Percentiles rank a stretch among this genome's conserved stretches.
Evolutionary conservation across 768 basidiomycete species (phyloP).

Genomic region (Crassisporium funariophilum): DNA sequence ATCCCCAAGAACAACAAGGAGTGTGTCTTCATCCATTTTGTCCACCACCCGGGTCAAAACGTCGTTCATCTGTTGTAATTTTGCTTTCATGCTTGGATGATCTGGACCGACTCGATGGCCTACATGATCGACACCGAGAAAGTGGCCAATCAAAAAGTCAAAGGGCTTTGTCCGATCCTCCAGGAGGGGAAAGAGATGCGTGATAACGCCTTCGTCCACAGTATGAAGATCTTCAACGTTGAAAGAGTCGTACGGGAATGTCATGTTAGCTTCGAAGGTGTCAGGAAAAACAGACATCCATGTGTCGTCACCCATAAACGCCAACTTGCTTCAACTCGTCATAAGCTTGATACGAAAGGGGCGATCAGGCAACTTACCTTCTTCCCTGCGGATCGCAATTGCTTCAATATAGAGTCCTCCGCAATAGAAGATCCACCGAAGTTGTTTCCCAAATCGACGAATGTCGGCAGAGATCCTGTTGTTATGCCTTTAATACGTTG

Average conservation of each 20-base stretch:
- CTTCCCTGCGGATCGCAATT: slow-evolving; percentile 60
- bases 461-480: slow-evolving; percentile 93
- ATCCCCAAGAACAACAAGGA: slow-evolving; percentile 91
- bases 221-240: slow-evolving; percentile 98
- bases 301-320: slow-evolving; percentile 96
- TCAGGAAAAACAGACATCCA: slow-evolving; percentile 90
- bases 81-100: slow-evolving; percentile 81
- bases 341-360: slow-evolving; percentile 4
- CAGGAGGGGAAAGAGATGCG: slow-evolving; percentile 81
- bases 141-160: slow-evolving; percentile 90
- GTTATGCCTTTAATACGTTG: slow-evolving; percentile 95
- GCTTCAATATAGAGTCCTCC: slow-evolving; percentile 88
- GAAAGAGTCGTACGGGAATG: slow-evolving; percentile 92
- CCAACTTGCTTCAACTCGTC: slow-evolving; percentile 49
- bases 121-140: slow-evolving; percentile 94
- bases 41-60: slow-evolving; percentile 76
- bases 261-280: slow-evolving; percentile 69
- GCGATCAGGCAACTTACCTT: slow-evolving; percentile 42
- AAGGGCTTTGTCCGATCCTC: slow-evolving; percentile 55
- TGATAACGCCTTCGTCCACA: slow-evolving; percentile 89
- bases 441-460: slow-evolving; percentile 91
- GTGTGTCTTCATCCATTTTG: slow-evolving; percentile 79
- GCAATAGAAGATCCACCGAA: slow-evolving; percentile 85
- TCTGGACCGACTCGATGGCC: slow-evolving; percentile 94
- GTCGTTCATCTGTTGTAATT: slow-evolving; percentile 86